Conservation (phyloP, 208 protist genomes). For the Crithidia brevicula region DNA sequence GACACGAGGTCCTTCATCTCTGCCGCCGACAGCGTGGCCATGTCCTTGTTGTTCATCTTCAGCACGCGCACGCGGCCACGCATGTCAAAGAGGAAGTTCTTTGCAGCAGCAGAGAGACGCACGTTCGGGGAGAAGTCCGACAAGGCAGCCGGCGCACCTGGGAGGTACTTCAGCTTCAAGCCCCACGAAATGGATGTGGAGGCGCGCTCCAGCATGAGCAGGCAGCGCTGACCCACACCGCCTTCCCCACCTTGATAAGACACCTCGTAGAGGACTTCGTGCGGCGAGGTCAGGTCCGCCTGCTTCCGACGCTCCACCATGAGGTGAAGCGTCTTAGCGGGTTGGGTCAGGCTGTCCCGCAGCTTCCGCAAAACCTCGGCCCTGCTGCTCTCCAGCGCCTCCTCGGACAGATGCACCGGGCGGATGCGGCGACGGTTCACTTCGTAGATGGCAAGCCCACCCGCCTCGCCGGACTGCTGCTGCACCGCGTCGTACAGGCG, state of each 20-base stretch:
- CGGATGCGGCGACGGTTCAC: constrained; percentile 47
- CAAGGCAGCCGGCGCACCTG: constrained; percentile 12
- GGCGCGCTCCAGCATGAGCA: constrained; percentile 56
- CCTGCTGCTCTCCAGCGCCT: constrained; percentile 7
- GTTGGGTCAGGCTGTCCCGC: constrained; percentile 13
- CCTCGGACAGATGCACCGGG: constrained; percentile 6
- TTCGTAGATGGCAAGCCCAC: constrained; percentile 45
- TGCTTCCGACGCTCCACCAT: constrained; percentile 35
- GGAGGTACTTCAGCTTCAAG: constrained; percentile 35
- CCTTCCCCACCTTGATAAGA: constrained; percentile 56
- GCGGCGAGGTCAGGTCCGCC: constrained; percentile 34
- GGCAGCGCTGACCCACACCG: constrained; percentile 51
- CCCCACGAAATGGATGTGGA: constrained; percentile 56
- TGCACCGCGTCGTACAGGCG: constrained; percentile 53
- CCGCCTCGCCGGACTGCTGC: constrained; percentile 24
- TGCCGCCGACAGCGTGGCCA: constrained; percentile 13
- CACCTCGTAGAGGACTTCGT: constrained; percentile 60
- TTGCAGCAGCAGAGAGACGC: constrained; percentile 48
- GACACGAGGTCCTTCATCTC: constrained; percentile 22
- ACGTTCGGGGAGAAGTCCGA: constrained; percentile 33
- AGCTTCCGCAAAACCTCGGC: constrained; percentile 24
- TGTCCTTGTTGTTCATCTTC: constrained; percentile 49
- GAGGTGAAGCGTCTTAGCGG: constrained; percentile 21
- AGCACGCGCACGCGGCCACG: constrained; percentile 40
- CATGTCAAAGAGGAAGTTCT: constrained; percentile 50